phyloP scores from a whole-genome alignment of 225 moss, liverwort and hornwort genomes.

The Straminergon stramineum region DNA sequence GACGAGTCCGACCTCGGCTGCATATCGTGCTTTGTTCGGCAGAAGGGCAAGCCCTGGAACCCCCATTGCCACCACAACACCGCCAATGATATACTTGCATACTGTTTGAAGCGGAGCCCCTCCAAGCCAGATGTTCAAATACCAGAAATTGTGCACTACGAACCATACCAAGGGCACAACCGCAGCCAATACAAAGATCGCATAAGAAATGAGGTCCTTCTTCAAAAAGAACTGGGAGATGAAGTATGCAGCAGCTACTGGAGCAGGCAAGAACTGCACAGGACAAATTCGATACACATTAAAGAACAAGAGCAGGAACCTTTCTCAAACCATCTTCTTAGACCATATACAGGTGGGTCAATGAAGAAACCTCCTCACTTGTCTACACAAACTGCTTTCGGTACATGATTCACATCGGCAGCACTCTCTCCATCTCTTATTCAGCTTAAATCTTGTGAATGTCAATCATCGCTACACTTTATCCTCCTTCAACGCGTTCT shows the following conservation, averaged over 20 bases:
- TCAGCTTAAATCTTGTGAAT: neutral
- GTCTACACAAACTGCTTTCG: neutral
- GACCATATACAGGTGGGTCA: neutral
- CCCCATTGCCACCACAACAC: slow-evolving; percentile 69
- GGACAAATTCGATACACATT: neutral
- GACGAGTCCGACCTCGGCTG: slow-evolving; percentile 65
- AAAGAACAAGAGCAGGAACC: neutral
- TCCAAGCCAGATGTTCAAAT: slow-evolving; percentile 91
- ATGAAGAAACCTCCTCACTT: neutral
- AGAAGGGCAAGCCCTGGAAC: slow-evolving; percentile 81
- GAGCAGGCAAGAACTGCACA: slow-evolving; percentile 91
- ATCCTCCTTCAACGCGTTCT: neutral
- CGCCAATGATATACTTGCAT: slow-evolving; percentile 75
- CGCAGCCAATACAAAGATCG: slow-evolving; percentile 59
- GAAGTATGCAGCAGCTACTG: slow-evolving; percentile 64
- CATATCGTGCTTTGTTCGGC: slow-evolving; percentile 44
- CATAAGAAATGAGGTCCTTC: slow-evolving; percentile 56
- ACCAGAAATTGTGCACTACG: slow-evolving; percentile 82
- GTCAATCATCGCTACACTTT: neutral
- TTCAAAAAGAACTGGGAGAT: slow-evolving; percentile 71
- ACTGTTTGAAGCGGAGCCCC: slow-evolving; percentile 68
- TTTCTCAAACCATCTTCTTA: neutral
- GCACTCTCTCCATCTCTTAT: neutral
- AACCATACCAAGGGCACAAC: slow-evolving; percentile 77
- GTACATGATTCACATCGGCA: neutral